Evolutionary conservation across 2,329 filamentous ascomycete genomes (phyloP).

Genomic region (Ceratocystis albifundus): DNA sequence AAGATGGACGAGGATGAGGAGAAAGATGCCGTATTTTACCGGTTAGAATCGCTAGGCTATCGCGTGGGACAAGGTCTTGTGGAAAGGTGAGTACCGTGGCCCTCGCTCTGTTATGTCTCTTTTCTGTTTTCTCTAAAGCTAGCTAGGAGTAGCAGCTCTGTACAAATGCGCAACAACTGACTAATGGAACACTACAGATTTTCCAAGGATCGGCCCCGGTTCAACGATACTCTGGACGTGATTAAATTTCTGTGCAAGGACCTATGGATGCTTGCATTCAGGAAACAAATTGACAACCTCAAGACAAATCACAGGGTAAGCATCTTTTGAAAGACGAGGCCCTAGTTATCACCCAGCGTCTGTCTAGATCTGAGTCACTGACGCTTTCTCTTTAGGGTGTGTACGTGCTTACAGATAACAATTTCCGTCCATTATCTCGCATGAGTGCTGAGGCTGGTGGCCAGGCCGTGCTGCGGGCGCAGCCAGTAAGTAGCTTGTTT

Average conservation of each 20-base stretch:
- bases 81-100: constrained; percentile 52
- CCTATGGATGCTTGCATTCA: constrained; percentile 85
- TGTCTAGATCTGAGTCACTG: neutral
- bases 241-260: constrained; percentile 99
- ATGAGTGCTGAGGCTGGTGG: constrained; percentile 77
- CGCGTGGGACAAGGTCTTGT: constrained; percentile 84
- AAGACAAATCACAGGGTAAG: constrained; percentile 89
- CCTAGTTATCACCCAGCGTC: neutral
- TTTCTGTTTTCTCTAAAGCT: too few relatives aligned
- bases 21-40: constrained; percentile 71
- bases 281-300: constrained; percentile 95
- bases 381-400: constrained; percentile 50
- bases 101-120: neutral
- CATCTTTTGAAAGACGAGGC: constrained; percentile 1
- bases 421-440: constrained; percentile 74
- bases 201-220: constrained; percentile 71
- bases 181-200: constrained; percentile 43
- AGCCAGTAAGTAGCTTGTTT: constrained; percentile 52
- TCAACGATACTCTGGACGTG: constrained; percentile 82
- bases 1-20: constrained; percentile 65
- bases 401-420: constrained; percentile 88
- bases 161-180: too few relatives aligned
- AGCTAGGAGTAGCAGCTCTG: too few relatives aligned
- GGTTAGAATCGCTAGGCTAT: constrained; percentile 77
- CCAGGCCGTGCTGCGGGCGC: constrained; percentile 61